These are phyloP conservation scores for Lepidium africanum DNA, from an alignment of 345 rosid genomes.

Conservation along the genomic window DNA sequence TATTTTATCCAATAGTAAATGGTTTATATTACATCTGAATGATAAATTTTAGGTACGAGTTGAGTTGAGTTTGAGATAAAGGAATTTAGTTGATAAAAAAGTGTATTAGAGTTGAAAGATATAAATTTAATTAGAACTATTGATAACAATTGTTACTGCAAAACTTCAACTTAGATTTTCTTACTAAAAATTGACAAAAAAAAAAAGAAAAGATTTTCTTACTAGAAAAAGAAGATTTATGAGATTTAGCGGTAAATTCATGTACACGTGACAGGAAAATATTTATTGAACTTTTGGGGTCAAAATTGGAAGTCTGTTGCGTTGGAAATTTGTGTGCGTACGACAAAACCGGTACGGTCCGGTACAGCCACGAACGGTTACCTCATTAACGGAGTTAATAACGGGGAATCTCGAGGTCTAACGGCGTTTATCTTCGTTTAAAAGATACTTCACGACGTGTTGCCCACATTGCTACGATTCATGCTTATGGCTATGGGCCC, in stretches of 20 bases:
- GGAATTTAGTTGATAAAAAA: too few species aligned
- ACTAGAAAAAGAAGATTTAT: too few species aligned
- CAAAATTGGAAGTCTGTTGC: neutral
- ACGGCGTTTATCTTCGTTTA: constrained; percentile 8
- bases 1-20: too few species aligned
- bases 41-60: too few species aligned
- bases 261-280: neutral
- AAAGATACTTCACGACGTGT: constrained; percentile 27
- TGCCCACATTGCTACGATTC: constrained; percentile 24
- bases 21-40: too few species aligned
- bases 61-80: too few species aligned
- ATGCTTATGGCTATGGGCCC: constrained; percentile 8
- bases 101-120: too few species aligned
- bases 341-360: constrained; percentile 28
- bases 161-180: too few species aligned
- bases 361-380: constrained; percentile 16
- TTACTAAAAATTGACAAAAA: too few species aligned
- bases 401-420: constrained; percentile 20
- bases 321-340: neutral
- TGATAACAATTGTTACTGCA: too few species aligned
- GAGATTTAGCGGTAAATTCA: neutral
- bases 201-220: too few species aligned
- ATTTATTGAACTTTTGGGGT: neutral
- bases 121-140: too few species aligned
- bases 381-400: constrained; percentile 9